These are phyloP conservation scores for Drechslerella stenobrocha DNA, from an alignment of 2,329 filamentous ascomycete species.

Conservation along the genomic window DNA sequence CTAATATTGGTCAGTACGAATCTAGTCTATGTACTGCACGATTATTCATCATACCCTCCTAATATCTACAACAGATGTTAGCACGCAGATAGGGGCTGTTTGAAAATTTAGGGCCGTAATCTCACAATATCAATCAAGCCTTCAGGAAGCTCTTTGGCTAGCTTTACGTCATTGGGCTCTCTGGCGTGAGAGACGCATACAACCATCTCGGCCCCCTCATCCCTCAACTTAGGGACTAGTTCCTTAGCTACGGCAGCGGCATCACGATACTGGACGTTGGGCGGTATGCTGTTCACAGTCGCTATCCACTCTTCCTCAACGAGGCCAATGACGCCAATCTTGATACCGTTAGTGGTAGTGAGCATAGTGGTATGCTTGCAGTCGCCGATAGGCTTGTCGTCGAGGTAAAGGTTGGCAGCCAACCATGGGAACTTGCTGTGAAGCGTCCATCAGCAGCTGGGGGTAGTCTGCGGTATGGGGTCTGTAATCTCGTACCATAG, in stretches of 20 bases:
- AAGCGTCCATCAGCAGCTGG: neutral
- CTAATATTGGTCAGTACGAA: conserved; percentile 54
- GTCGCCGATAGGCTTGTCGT: conserved; percentile 70
- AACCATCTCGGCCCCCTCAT: conserved; percentile 78
- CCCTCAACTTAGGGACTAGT: conserved; percentile 71
- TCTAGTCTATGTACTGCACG: neutral
- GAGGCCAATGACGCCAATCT: conserved; percentile 80
- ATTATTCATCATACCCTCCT: conserved; percentile 60
- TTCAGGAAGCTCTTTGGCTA: conserved; percentile 70
- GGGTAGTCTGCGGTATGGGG: no score
- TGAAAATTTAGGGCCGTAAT: neutral
- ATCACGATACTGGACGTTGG: conserved; percentile 78
- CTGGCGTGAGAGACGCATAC: conserved; percentile 82
- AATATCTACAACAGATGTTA: conserved; percentile 56
- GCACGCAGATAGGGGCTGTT: neutral
- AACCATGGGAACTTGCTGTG: conserved; percentile 88
- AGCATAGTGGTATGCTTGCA: conserved; percentile 75
- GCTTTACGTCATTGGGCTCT: conserved; percentile 80
- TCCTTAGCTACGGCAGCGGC: conserved; percentile 74
- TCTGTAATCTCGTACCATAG: conserved; percentile 62
- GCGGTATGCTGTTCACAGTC: conserved; percentile 83
- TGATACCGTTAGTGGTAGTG: conserved; percentile 78
- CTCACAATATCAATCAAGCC: conserved; percentile 77
- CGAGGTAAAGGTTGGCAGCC: conserved; percentile 78
- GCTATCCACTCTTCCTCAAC: conserved; percentile 73